Evolutionary conservation across 805 yeast species (phyloP).

Genomic region (Cephaloascus fragrans): DNA sequence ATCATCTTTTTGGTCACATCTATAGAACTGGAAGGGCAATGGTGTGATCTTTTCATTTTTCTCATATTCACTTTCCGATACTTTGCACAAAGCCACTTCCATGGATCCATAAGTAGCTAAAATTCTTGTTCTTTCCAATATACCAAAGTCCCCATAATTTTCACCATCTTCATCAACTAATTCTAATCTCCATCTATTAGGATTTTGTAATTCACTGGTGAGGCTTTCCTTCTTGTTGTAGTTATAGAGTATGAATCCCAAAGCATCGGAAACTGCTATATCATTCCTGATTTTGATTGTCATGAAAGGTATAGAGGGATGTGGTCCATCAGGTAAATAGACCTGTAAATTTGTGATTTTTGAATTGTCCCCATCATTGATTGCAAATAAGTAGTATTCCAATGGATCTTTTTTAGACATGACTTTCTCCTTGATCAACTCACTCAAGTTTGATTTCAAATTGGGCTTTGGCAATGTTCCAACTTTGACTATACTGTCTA

Average conservation of each 20-base stretch:
- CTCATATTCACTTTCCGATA: slow-evolving; percentile 35
- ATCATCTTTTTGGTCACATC: background rate
- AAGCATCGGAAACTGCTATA: slow-evolving; percentile 40
- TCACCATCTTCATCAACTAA: slow-evolving; percentile 93
- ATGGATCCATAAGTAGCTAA: slow-evolving; percentile 69
- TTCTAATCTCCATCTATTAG: slow-evolving; percentile 67
- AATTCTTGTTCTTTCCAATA: slow-evolving; percentile 58
- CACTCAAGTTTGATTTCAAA: slow-evolving; percentile 26
- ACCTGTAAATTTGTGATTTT: slow-evolving; percentile 13
- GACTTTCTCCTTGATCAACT: slow-evolving; percentile 27
- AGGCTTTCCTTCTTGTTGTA: slow-evolving; percentile 3
- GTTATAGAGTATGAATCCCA: slow-evolving; percentile 40
- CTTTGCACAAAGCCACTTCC: slow-evolving; percentile 70
- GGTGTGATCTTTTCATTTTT: slow-evolving; percentile 47
- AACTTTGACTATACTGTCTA: slow-evolving; percentile 8
- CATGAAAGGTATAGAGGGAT: slow-evolving; percentile 5
- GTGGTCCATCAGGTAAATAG: slow-evolving; percentile 11
- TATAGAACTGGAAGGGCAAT: slow-evolving; percentile 21
- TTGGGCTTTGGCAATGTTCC: slow-evolving; percentile 3
- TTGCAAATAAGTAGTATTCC: slow-evolving; percentile 29
- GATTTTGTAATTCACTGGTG: slow-evolving; percentile 25
- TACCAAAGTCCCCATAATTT: slow-evolving; percentile 86
- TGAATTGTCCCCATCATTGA: slow-evolving; percentile 12
- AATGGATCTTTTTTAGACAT: slow-evolving; percentile 32
- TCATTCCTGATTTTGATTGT: slow-evolving; percentile 17